These are phyloP conservation scores for Aspergillus texensis DNA, from an alignment of 2,329 filamentous ascomycete species.

Conservation along the genomic window DNA sequence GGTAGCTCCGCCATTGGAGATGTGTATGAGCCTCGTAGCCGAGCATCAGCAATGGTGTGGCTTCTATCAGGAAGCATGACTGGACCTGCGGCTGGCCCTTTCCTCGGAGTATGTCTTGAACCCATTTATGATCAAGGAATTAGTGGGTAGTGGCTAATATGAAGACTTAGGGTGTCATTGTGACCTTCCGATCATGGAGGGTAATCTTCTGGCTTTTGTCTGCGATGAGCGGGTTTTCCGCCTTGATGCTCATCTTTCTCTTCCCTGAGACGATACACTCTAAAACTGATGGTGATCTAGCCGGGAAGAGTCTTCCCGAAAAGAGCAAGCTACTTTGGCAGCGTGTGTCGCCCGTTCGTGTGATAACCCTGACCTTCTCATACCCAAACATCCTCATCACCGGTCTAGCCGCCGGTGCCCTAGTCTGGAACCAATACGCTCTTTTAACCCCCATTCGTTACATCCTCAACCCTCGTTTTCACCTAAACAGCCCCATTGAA, in stretches of 20 bases:
- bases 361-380: slow-evolving; percentile 63
- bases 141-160: not conserved
- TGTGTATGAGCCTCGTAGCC: slow-evolving; percentile 66
- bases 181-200: slow-evolving; percentile 73
- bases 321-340: slow-evolving; percentile 60
- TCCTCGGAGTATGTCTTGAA: slow-evolving; percentile 35
- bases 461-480: slow-evolving; percentile 73
- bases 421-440: slow-evolving; percentile 77
- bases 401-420: slow-evolving; percentile 60
- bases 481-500: slow-evolving; percentile 66
- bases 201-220: slow-evolving; percentile 78
- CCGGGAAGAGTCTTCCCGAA: slow-evolving; percentile 53
- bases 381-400: slow-evolving; percentile 70
- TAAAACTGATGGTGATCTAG: slow-evolving; percentile 64
- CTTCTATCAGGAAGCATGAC: slow-evolving; percentile 72
- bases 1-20: slow-evolving; percentile 71
- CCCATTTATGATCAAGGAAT: not conserved
- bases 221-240: slow-evolving; percentile 64
- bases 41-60: slow-evolving; percentile 74
- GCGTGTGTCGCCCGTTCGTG: slow-evolving; percentile 68
- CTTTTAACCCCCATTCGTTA: slow-evolving; percentile 72
- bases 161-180: slow-evolving; percentile 68
- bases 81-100: slow-evolving; percentile 67
- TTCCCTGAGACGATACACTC: slow-evolving; percentile 74
- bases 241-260: slow-evolving; percentile 64